These are phyloP conservation scores for Daldinia decipiens DNA, from an alignment of 495 filamentous ascomycete genomes.

Conservation along the genomic window DNA sequence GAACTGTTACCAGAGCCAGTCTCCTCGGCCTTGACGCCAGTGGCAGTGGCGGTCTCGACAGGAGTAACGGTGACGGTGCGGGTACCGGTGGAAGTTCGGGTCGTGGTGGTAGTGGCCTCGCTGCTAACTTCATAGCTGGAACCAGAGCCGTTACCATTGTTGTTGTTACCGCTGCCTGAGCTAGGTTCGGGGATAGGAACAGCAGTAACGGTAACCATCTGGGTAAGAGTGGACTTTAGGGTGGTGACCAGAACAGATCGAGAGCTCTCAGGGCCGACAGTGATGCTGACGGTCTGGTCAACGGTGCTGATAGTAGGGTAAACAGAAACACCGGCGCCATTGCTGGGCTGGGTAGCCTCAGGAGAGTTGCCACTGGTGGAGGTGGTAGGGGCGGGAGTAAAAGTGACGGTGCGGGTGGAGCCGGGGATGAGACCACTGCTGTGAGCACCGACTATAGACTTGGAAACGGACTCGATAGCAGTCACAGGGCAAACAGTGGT, in stretches of 20 bases:
- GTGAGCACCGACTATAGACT: slow-evolving; percentile 50
- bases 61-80: slow-evolving; percentile 53
- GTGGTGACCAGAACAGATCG: slow-evolving; percentile 52
- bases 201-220: slow-evolving; percentile 44
- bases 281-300: slow-evolving; percentile 53
- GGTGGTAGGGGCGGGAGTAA: slow-evolving; percentile 20
- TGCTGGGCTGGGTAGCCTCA: slow-evolving; percentile 32
- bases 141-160: slow-evolving; percentile 1
- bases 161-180: slow-evolving; percentile 12
- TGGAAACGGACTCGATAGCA: slow-evolving; percentile 53
- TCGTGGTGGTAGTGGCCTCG: slow-evolving; percentile 51
- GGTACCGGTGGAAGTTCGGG: slow-evolving; percentile 54
- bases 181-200: slow-evolving; percentile 20
- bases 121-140: neutral
- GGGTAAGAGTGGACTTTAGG: slow-evolving; percentile 48
- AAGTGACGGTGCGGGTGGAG: slow-evolving; percentile 44
- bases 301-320: slow-evolving; percentile 34
- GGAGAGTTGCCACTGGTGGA: slow-evolving; percentile 32
- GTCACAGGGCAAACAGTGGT: slow-evolving; percentile 59
- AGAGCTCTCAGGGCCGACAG: slow-evolving; percentile 51
- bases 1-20: slow-evolving; percentile 36
- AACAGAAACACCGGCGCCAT: slow-evolving; percentile 27
- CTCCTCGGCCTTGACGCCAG: slow-evolving; percentile 29
- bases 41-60: slow-evolving; percentile 26
- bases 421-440: slow-evolving; percentile 52